A percentile compares a stretch with the other conserved stretches of the same genome.
Evolutionary conservation across 805 yeast genomes (phyloP).

Genomic region (Candida krabiensis): DNA sequence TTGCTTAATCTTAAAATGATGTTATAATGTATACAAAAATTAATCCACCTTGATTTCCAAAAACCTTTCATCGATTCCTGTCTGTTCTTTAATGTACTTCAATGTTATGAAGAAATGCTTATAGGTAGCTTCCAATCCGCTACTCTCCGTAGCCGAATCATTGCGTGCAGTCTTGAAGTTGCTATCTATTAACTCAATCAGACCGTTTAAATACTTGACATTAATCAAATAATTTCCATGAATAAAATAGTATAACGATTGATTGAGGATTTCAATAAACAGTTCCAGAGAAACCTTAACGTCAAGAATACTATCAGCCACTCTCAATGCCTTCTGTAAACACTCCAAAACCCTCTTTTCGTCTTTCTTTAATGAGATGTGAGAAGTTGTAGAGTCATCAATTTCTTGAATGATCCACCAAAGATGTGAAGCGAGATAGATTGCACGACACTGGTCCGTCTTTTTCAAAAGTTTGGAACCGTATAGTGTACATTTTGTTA

Average conservation of each 20-base stretch:
- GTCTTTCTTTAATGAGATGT: constrained; percentile 35
- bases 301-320: constrained; percentile 95
- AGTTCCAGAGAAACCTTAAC: constrained; percentile 68
- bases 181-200: constrained; percentile 77
- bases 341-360: constrained; percentile 85
- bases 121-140: constrained; percentile 36
- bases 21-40: constrained; percentile 3
- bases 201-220: constrained; percentile 75
- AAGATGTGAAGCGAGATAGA: constrained; percentile 81
- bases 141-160: constrained; percentile 16
- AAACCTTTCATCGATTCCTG: constrained; percentile 68
- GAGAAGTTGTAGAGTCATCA: constrained; percentile 24
- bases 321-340: constrained; percentile 80
- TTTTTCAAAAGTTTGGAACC: constrained; percentile 87
- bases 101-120: constrained; percentile 71
- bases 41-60: constrained; percentile 40
- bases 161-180: constrained; percentile 44
- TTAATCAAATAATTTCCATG: constrained; percentile 75
- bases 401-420: constrained; percentile 84
- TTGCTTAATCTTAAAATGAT: too few relatives aligned
- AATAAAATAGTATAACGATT: constrained; percentile 80
- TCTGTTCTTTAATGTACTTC: constrained; percentile 66
- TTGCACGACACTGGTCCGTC: constrained; percentile 93
- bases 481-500: constrained; percentile 81
- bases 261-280: constrained; percentile 85